A percentile compares a stretch with the other conserved stretches of the same genome.
Evolutionary conservation across 2,329 filamentous ascomycete genomes (phyloP).

Genomic region (Trichoderma hamatum): DNA sequence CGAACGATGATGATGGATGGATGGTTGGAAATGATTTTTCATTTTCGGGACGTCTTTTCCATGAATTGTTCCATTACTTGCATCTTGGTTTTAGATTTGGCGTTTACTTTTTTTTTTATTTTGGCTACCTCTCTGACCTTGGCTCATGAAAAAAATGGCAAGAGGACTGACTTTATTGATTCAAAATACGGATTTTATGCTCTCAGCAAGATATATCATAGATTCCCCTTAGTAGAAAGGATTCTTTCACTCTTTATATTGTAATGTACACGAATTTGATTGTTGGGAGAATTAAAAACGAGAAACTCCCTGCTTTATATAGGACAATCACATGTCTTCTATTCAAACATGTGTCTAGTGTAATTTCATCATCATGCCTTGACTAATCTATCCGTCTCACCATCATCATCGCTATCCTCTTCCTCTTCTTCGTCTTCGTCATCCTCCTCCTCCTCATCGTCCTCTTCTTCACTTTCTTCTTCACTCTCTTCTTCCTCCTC

Average conservation of each 20-base stretch:
- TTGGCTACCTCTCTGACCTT: background rate
- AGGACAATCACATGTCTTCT: background rate
- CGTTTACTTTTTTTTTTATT: conserved; percentile 7
- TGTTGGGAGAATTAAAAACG: background rate
- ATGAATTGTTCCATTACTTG: background rate
- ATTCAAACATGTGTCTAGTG: background rate
- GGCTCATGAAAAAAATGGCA: background rate
- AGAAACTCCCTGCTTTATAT: background rate
- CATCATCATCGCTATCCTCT: conserved; percentile 53
- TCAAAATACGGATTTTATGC: background rate
- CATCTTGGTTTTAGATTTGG: conserved; percentile 26
- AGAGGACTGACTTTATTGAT: background rate
- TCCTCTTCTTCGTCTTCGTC: conserved; percentile 52
- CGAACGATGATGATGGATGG: background rate
- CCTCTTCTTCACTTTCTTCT: conserved; percentile 56
- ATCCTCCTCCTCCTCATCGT: conserved; percentile 52
- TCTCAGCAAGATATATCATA: background rate
- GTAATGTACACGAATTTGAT: background rate
- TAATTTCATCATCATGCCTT: conserved; percentile 29
- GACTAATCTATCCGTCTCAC: conserved; percentile 50
- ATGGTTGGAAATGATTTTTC: background rate
- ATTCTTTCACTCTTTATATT: background rate
- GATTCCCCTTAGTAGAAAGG: conserved; percentile 3
- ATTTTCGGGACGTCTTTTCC: conserved; percentile 24
- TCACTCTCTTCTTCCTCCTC: conserved; percentile 57